Evolutionary conservation across 176 grass and related monocot species (phyloP), one percentile per base, ranked within the genome.

Genomic region (Avena atlantica): DNA sequence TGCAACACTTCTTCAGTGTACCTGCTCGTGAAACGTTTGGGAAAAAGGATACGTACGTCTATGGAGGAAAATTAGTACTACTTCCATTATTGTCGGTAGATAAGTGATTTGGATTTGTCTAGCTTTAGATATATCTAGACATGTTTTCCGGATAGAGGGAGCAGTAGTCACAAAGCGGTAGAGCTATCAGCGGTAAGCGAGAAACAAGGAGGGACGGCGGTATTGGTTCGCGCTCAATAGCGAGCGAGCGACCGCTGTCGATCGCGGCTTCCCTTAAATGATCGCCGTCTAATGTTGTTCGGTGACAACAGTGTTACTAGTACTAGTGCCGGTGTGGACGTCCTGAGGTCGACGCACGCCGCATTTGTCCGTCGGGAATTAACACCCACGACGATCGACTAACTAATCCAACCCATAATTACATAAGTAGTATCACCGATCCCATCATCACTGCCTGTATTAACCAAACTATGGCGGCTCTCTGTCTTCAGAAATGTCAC

Each of bases 281-380:
- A 48, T 78, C 72, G 34, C 63, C 63, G 37, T 36, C 62, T 34
- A 88, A 70, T 51, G 80, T 58, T 40, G 87, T 60, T 87, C 85
- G 24, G 25, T 23, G 66, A 52, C 67, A 36, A 9, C 2, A 58
- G 19, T 29, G 57, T 58, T 21, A 12, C 10, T 1, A 23, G 59
- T 64, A 34, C 3, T 34, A 34, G 31, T 34, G 29, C 0, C 13
- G 64, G 65, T 36, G 65, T 68, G 2, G 65, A 68, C 15, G 11
- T 42, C 59, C 15, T 19, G 78, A 80, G 36, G 12, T 74, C 53
- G 40, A 42, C 40, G 40, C 40, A 7, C 40, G 5, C 40, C 40
- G 40, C 40, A 42, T 42, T 42, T 42, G 40, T 42, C 6, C 69
- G 69, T 3, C 68, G 10, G 21, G 12, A 74, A 74, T 60, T 47